Percentiles rank a stretch among this genome's conserved stretches.
These are phyloP conservation scores for Angomonas deanei DNA, from an alignment of 208 protist species.

Conservation along the genomic window DNA sequence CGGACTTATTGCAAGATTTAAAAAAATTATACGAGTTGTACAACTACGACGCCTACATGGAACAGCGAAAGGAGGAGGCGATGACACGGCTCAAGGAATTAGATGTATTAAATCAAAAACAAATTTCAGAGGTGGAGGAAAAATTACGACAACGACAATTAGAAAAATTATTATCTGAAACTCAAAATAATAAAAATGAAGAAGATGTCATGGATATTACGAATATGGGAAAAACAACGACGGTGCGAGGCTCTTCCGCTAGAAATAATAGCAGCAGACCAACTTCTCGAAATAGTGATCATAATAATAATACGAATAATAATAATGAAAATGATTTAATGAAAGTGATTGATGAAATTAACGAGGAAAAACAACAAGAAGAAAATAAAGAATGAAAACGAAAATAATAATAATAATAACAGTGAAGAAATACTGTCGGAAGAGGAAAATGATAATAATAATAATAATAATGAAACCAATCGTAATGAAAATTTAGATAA, in stretches of 20 bases:
- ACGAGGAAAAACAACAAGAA: background rate
- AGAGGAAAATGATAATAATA: background rate
- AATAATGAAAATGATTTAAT: background rate
- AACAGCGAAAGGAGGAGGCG: conserved; percentile 24
- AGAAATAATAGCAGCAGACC: no score
- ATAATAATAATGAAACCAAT: background rate
- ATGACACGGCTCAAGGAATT: background rate
- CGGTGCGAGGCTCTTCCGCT: no score
- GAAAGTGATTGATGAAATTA: no score
- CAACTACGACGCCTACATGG: conserved; percentile 67
- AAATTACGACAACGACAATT: conserved; percentile 4
- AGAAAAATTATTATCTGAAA: background rate
- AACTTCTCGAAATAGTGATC: no score
- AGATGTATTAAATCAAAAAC: background rate
- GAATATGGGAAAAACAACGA: background rate
- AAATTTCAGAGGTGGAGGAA: conserved; percentile 43
- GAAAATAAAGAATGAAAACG: background rate
- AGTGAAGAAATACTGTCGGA: background rate
- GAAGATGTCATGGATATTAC: background rate
- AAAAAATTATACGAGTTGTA: conserved; percentile 52
- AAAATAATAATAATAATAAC: conserved; percentile 1
- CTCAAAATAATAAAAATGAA: background rate
- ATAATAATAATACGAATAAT: background rate
- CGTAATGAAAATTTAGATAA: background rate
- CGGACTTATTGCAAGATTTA: conserved; percentile 49